Base-by-base conservation (phyloP, 2,329 filamentous ascomycete genomes). In the Paecilomyces fulvus region DNA sequence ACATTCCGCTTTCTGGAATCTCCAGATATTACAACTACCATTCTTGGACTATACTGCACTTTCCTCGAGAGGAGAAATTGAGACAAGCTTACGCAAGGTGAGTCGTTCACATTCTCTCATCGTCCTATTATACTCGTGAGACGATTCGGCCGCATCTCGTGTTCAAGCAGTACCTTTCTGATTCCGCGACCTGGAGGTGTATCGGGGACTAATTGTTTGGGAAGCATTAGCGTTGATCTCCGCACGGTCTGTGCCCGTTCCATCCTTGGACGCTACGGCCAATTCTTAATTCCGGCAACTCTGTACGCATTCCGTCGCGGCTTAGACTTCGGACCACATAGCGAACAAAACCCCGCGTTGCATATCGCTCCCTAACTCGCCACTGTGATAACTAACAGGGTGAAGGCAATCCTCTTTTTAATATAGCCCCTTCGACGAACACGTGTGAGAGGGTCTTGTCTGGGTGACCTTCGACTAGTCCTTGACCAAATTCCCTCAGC, bases 401-500 rank as follows among this genome's bases (percentile, higher is more conserved):
- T 25, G 25, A 28, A 3, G 25, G 25, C 4, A 7, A 43, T 2
- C 14, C 6, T 43, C 37, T 20, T 28, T 28, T 28, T n/a, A 12
- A 49, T 23, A 49, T 49, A 49, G 5, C 14, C 3, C 37, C 21
- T 14, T 23, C 10, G 48, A 49, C 10, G 20, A 49, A 11, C 48
- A 49, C 57, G 51, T 56, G 50, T 55, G 48, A 54, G 54, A 56
- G 55, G 55, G 56, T 11, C 53, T 64, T 54, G 51, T 53, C 55
- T 60, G 59, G 60, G 59, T 63, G 54, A 46, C 59, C 57, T 59
- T 59, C 56, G 61, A 62, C 59, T 61, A 60, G 64, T 68, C 64
- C 67, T 67, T 69, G 65, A 63, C 67, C 56, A 56, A 64, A 64
- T 64, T 66, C 58, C 57, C 60, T 65, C 61, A 59, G 62, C 67